Percentiles rank a stretch among this genome's conserved stretches.
Conservation (phyloP, 73 alveolate species). For the Breviolum minutum region DNA sequence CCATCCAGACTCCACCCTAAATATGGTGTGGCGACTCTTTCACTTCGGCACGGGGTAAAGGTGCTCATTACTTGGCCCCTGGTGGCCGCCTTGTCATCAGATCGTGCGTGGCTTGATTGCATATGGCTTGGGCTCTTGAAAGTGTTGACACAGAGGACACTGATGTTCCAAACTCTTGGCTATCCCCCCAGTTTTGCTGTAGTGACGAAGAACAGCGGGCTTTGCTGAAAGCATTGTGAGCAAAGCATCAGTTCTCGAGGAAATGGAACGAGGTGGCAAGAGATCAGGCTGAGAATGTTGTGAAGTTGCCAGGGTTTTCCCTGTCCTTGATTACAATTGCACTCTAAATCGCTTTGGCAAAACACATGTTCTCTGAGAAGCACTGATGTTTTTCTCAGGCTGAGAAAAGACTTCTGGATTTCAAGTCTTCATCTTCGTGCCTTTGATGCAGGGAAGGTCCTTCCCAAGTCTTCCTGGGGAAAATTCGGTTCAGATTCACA, state of each 20-base stretch:
- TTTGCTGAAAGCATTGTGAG: background rate
- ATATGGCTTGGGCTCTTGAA: background rate
- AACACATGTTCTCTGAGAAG: too few species aligned
- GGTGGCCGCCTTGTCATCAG: slow-evolving; percentile 41
- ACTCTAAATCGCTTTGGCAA: background rate
- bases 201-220: too few species aligned
- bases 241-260: background rate
- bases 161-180: too few species aligned
- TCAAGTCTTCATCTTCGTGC: background rate
- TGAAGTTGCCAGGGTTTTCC: too few species aligned
- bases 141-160: too few species aligned
- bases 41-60: background rate
- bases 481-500: too few species aligned
- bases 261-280: slow-evolving; percentile 1
- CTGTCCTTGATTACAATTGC: background rate
- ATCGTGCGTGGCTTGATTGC: background rate
- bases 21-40: too few species aligned
- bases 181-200: too few species aligned
- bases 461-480: too few species aligned
- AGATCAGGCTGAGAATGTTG: background rate
- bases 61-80: slow-evolving; percentile 13
- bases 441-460: background rate
- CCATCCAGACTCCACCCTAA: too few species aligned
- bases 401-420: background rate
- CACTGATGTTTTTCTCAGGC: background rate